These are phyloP conservation scores for Nannochloris sp. DNA, from an alignment of 139 green algal genomes.

Conservation along the genomic window DNA sequence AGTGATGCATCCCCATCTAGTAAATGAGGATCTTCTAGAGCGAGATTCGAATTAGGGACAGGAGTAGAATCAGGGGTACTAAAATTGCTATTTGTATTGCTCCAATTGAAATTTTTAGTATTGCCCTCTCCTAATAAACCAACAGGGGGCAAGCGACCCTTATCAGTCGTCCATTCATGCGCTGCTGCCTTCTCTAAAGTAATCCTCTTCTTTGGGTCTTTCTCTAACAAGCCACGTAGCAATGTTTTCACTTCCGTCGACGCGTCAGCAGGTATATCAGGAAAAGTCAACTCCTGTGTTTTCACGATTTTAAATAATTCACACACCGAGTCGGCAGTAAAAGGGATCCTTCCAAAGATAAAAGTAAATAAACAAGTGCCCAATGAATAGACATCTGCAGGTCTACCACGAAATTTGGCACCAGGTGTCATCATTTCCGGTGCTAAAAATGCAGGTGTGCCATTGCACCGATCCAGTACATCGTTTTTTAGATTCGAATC, in stretches of 20 bases:
- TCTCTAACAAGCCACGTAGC: conserved; percentile 60
- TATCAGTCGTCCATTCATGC: conserved; percentile 65
- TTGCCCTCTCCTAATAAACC: too few relatives aligned
- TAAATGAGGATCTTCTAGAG: too few relatives aligned
- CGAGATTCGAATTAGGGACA: too few relatives aligned
- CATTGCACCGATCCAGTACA: conserved; percentile 43
- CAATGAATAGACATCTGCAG: conserved; percentile 75
- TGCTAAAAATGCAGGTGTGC: conserved; percentile 64
- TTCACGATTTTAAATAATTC: conserved; percentile 72
- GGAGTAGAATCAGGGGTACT: too few relatives aligned
- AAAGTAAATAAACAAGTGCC: conserved; percentile 77
- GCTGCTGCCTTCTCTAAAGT: conserved; percentile 50
- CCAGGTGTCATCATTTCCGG: conserved; percentile 54
- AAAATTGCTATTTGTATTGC: too few relatives aligned
- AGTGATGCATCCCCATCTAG: too few relatives aligned
- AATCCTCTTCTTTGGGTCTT: conserved; percentile 68
- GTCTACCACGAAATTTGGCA: conserved; percentile 45
- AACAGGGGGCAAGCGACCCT: too few relatives aligned
- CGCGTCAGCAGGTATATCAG: conserved; percentile 31
- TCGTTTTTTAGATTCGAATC: not conserved
- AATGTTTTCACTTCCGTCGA: conserved; percentile 50
- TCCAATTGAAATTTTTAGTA: too few relatives aligned
- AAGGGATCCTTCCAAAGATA: conserved; percentile 71
- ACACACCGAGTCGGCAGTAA: conserved; percentile 39
- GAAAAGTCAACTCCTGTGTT: conserved; percentile 60